These are phyloP conservation scores for Serendipita sp. DNA, from an alignment of 768 basidiomycete species.

Conservation along the genomic window DNA sequence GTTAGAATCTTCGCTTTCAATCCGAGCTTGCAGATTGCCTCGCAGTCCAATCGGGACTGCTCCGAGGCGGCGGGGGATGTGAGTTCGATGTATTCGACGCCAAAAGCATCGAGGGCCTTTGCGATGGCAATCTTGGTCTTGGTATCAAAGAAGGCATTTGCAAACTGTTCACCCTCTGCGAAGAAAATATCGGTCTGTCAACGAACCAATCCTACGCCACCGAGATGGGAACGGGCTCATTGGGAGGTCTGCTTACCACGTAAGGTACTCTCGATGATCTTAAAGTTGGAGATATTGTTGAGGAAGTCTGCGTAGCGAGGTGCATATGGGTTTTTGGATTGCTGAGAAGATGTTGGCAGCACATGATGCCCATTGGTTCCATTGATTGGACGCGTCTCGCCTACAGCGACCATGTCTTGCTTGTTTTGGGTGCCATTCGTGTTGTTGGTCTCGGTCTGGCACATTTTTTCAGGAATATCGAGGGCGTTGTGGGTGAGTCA, in stretches of 20 bases:
- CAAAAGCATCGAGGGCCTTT: slow-evolving; percentile 93
- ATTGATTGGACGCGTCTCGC: slow-evolving; percentile 1
- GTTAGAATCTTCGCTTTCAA: slow-evolving; percentile 94
- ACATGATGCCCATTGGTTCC: neutral
- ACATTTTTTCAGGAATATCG: neutral
- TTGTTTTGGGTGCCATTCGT: neutral
- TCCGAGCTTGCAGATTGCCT: slow-evolving; percentile 97
- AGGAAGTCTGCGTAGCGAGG: slow-evolving; percentile 85
- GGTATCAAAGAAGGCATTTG: slow-evolving; percentile 98
- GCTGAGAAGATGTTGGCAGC: slow-evolving; percentile 12
- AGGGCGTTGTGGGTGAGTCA: neutral
- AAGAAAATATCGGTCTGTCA: neutral
- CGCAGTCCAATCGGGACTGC: slow-evolving; percentile 85
- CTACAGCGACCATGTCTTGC: slow-evolving; percentile 3
- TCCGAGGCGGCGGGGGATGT: slow-evolving; percentile 97
- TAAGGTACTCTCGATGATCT: slow-evolving; percentile 93
- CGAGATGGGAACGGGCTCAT: neutral
- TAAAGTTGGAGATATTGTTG: slow-evolving; percentile 85
- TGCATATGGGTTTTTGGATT: slow-evolving; percentile 62
- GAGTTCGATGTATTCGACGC: slow-evolving; percentile 98
- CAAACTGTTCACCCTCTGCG: slow-evolving; percentile 95
- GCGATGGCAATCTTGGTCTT: slow-evolving; percentile 99
- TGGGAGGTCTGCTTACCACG: slow-evolving; percentile 42
- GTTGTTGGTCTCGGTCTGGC: neutral
- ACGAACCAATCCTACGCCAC: neutral